Evolutionary conservation across 2,329 filamentous ascomycete genomes (phyloP).

Genomic region (Stagonosporopsis cucurbitacearum): DNA sequence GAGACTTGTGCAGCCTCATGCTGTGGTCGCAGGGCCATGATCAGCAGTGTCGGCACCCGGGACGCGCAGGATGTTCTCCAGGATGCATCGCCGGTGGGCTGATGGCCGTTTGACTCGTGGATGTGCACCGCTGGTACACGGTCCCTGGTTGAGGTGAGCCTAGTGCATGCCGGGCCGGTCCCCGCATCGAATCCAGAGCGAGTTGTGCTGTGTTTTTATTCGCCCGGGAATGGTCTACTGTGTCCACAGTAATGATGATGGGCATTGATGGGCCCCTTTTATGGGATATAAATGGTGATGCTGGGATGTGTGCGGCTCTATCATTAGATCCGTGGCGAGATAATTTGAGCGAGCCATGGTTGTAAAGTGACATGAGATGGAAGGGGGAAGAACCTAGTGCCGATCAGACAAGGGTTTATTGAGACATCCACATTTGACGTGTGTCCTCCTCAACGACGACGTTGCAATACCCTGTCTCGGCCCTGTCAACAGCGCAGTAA

Average conservation of each 20-base stretch:
- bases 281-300: background rate
- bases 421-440: constrained; percentile 12
- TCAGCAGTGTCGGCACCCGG: background rate
- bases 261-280: too few species aligned
- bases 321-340: background rate
- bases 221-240: background rate
- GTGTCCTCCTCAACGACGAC: background rate
- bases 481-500: background rate
- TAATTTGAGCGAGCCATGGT: background rate
- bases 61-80: background rate
- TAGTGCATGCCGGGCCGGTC: constrained; percentile 14
- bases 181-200: constrained; percentile 8
- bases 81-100: constrained; percentile 1
- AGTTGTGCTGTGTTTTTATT: background rate
- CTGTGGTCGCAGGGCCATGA: background rate
- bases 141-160: constrained; percentile 2
- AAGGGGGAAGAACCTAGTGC: constrained; percentile 8
- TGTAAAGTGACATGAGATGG: constrained; percentile 6
- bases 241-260: background rate
- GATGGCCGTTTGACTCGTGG: constrained; percentile 8
- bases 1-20: constrained; percentile 8
- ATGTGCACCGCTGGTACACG: background rate
- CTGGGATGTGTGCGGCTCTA: background rate
- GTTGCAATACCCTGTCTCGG: background rate
- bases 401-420: constrained; percentile 20